Base-by-base conservation (phyloP, 352 stramenopile species). In the Phytophthora hybrid region DNA sequence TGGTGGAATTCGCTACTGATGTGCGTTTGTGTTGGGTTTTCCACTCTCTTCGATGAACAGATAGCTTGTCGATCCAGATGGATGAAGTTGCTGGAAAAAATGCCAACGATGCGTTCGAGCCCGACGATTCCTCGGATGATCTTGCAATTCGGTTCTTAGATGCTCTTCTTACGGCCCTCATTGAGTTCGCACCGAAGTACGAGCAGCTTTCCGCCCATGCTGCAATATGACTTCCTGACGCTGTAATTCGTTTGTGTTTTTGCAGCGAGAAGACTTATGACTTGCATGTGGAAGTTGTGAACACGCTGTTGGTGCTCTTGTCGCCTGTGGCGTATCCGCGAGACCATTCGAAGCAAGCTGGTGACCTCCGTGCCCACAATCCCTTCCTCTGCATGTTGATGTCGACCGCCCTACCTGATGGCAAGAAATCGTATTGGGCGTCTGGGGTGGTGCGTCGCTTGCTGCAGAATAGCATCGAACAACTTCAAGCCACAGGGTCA, bases 201-300 rank as follows among this genome's bases (percentile, higher is more conserved):
- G 83, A 79, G 5, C 14, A 57, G 13, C 5, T 41, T 61, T 29
- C 19, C n/a, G 9, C 18, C 14, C n/a, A 31, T 49, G 32, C 39
- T 57, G n/a, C 19, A 44, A 1, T 16, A 16, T 26, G 18, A 14
- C 31, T 60, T 59, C 11, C 23, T 59, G 65, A 63, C n/a, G 29
- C 14, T 53, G 44, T 41, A 23, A 39, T 29, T 18, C 6, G 37
- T 46, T 18, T 21, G 4, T 66, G 13, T 69, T 21, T 11, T 32
- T 16, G 11, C 58, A 76, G 69, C 46, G 53, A 60, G 13, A 74
- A 74, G 29, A 94, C 87, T 31, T 89, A 93, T 60, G 87, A 92
- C 26, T 51, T 96, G 34, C 85, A 93, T 49, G 76, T 93, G n/a
- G 89, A 94, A 79, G 76, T 91, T 3, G 66, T 96, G 16, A 96